A percentile compares a stretch with the other conserved stretches of the same genome.
These are phyloP conservation scores for Gossypium gossypioides DNA, from an alignment of 441 rosid genomes.

Conservation along the genomic window DNA sequence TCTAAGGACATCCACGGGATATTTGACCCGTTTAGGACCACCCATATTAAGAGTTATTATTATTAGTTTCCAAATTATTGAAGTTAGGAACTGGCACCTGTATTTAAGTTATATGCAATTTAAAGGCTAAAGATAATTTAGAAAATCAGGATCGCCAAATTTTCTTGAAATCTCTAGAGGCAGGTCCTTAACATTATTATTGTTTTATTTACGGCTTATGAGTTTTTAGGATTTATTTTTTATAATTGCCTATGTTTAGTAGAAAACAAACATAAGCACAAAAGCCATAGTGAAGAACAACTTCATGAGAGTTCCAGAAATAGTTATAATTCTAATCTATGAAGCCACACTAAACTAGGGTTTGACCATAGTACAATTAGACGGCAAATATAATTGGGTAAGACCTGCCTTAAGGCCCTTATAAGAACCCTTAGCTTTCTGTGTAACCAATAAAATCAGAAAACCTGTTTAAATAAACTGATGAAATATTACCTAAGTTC, in stretches of 20 bases:
- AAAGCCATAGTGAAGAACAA: background rate
- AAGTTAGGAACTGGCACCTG: background rate
- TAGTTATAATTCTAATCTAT: background rate
- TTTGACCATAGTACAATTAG: background rate
- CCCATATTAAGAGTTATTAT: background rate
- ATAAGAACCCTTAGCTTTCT: background rate
- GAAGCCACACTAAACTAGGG: conserved; percentile 1
- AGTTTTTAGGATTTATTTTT: background rate
- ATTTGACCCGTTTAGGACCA: background rate
- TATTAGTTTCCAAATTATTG: background rate
- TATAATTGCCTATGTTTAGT: background rate
- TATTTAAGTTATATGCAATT: background rate
- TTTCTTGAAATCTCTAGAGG: background rate
- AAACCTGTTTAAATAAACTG: background rate
- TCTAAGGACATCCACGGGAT: background rate
- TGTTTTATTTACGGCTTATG: background rate
- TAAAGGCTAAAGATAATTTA: background rate
- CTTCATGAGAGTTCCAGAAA: background rate
- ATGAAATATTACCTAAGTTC: background rate
- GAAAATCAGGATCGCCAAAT: background rate
- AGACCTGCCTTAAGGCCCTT: background rate
- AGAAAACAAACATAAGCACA: background rate
- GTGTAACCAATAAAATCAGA: background rate
- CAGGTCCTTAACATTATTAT: background rate
- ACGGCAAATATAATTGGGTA: background rate